Evolutionary conservation across 768 basidiomycete genomes (phyloP), one percentile per base, ranked within the genome.

Genomic region (Suillus luteus): DNA sequence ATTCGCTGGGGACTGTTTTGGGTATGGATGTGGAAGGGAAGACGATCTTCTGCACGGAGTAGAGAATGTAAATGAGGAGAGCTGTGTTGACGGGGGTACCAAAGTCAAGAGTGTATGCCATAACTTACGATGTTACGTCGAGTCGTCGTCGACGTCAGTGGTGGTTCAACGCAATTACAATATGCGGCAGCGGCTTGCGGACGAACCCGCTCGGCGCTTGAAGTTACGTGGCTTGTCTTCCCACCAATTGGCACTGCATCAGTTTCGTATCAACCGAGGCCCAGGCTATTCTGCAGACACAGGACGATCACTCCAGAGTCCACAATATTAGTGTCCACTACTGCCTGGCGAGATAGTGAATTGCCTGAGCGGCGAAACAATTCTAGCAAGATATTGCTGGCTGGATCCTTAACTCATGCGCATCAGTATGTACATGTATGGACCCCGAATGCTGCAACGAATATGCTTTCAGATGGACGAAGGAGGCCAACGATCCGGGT

Each of bases 61-160:
- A 94, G 61, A 93, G 79, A 51, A 93, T 90, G 72, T 92, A 92
- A 38, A 90, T 67, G 68, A 93, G 82, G 19, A 95, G 82, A 1
- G 88, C 89, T 7, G 90, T 90, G 78, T 94, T 94, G 55, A 91
- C 75, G 14, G 93, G 92, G 4, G 88, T 88, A n/a, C 86, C 85
- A 64, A 84, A 70, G 59, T 79, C 73, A 62, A 91, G 72, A 63
- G 85, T 78, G 64, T 85, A 68, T 7, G 67, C 62, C 76, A 77
- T 77, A 35, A 55, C 31, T 31, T 31, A 31, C n/a, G 59, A 31
- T 31, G 43, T 60, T 19, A 3, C 24, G 27, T 37, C 33, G 19
- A 31, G 31, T 2, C 2, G 31, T 31, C 31, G 31, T 31, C 31
- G 31, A 27, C 9, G 44, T 59, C 8, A 14, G 15, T 60, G 59